These are phyloP conservation scores for Schizothecium vesticola DNA, from an alignment of 495 filamentous ascomycete species.

Conservation along the genomic window DNA sequence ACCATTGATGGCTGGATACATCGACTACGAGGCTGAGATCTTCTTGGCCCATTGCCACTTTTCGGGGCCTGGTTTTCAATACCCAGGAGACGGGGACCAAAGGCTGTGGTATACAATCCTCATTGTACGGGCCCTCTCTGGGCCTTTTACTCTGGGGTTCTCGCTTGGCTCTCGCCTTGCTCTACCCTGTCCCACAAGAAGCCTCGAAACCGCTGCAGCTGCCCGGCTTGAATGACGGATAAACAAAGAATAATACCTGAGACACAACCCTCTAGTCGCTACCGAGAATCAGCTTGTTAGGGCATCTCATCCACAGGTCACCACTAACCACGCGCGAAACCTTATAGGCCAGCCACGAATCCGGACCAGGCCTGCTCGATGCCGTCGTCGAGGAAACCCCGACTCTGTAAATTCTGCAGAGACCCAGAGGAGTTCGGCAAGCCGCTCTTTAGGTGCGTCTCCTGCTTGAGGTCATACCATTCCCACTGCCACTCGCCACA, in stretches of 20 bases:
- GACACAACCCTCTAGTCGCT: constrained; percentile 10
- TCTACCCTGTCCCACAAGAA: constrained; percentile 8
- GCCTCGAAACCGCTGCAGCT: constrained; percentile 32
- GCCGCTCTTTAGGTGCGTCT: constrained; percentile 6
- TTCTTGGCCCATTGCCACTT: constrained; percentile 21
- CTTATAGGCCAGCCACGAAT: background rate
- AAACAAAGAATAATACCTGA: constrained; percentile 39
- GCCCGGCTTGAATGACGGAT: constrained; percentile 24
- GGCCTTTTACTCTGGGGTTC: background rate
- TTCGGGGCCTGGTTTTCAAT: constrained; percentile 22
- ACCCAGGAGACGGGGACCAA: constrained; percentile 22
- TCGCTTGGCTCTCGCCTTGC: constrained; percentile 2
- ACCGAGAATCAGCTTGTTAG: constrained; percentile 11
- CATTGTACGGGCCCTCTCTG: constrained; percentile 7
- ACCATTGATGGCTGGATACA: constrained; percentile 17
- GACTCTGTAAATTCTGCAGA: background rate
- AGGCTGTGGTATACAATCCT: constrained; percentile 30
- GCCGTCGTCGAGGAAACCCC: background rate
- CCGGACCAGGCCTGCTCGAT: background rate
- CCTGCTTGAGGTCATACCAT: constrained; percentile 11
- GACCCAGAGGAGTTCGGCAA: background rate
- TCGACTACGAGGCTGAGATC: constrained; percentile 15
- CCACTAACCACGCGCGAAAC: constrained; percentile 3
- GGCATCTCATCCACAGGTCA: background rate
- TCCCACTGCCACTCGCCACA: constrained; percentile 14